Base-by-base conservation (phyloP, 306 rosid genomes). In the Medicago truncatula region DNA sequence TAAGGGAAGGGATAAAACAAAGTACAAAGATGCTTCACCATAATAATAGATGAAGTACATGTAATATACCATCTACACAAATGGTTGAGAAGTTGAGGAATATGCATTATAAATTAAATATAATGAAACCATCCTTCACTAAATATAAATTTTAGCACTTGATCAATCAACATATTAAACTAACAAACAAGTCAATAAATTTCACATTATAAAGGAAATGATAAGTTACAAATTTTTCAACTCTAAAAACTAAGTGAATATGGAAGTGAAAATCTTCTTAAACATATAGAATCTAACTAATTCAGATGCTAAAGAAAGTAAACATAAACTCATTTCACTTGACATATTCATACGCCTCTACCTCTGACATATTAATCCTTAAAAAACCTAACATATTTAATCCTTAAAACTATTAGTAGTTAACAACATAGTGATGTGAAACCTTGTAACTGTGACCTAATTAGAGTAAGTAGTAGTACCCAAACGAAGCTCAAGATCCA, bases 401-500 rank as follows among this genome's bases (percentile, higher is more conserved):
- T 40, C 74, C 69, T 71, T 70, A 28, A 71, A 58, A 21, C 31
- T 15, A 34, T 40, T 28, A 34, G 69, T 40, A 57, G 20, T 53
- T 52, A 60, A 13, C 6, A 71, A 71, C 74, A 58, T 58, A 58
- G 18, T 54, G 39, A 58, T 21, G 76, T 66, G 25, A 31, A 21
- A 31, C 40, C 62, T 2, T 47, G 62, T 25, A 25, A 36, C 16
- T 38, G 41, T 57, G 17, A 67, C 56, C 84, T 82, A 82, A 73
- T 58, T 58, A 58, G 86, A 80, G 61, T 63, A 82, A 84, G 80
- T 31, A 15, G 43, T 61, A 15, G 67, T 85, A 34, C 98, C 96
- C 83, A 95, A 83, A 58, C 98, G 96, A 84, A 95, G 97, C 80
- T 95, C 97, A 85, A 94, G 93, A 87, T 94, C 98, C 44, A 95